Conservation (phyloP, 164 flowering plant genomes). For the Chimonanthus praecox region DNA sequence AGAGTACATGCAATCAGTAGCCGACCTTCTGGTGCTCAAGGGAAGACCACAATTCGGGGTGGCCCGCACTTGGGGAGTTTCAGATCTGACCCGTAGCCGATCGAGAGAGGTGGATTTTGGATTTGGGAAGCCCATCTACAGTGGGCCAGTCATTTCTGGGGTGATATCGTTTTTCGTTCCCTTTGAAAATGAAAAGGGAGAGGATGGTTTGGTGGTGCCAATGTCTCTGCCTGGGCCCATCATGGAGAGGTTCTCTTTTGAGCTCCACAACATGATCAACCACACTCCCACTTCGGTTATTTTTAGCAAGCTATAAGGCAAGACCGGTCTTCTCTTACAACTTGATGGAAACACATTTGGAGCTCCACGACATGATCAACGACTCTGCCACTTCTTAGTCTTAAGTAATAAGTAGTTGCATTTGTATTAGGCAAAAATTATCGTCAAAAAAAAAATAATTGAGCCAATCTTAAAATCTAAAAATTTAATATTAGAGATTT, state of each 20-base stretch:
- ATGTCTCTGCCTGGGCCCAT: constrained; percentile 42
- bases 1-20: constrained; percentile 28
- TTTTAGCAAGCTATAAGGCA: too few species aligned
- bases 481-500: too few species aligned
- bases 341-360: too few species aligned
- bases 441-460: too few species aligned
- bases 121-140: constrained; percentile 10
- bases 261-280: constrained; percentile 18
- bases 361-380: too few species aligned
- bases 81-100: constrained; percentile 24
- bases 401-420: too few species aligned
- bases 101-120: constrained; percentile 2
- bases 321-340: too few species aligned
- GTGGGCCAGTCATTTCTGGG: constrained; percentile 3
- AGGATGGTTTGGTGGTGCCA: constrained; percentile 45
- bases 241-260: constrained; percentile 42
- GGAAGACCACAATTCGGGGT: constrained; percentile 24
- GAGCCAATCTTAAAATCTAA: too few species aligned
- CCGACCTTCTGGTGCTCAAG: constrained; percentile 19
- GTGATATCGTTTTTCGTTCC: constrained; percentile 23
- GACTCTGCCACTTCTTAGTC: too few species aligned
- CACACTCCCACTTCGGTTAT: too few species aligned
- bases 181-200: constrained; percentile 32
- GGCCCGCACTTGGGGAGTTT: constrained; percentile 32
- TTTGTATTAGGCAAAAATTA: too few species aligned